Conservation (phyloP, 495 filamentous ascomycete species). For the Aspergillus homomorphus region DNA sequence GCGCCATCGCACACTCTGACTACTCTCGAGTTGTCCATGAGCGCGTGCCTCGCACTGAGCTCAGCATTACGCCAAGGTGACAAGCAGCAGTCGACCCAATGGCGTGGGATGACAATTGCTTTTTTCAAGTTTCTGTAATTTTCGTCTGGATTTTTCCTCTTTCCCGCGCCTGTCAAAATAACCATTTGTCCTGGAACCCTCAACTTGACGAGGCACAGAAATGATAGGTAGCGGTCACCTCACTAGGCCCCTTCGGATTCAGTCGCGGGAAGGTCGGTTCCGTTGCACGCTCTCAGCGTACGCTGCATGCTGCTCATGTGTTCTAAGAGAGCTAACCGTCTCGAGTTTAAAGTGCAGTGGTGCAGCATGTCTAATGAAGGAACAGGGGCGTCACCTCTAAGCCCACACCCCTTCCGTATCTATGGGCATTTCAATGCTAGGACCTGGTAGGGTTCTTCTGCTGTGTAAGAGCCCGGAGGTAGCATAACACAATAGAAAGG, state of each 20-base stretch:
- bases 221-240: not conserved
- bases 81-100: slow-evolving; percentile 13
- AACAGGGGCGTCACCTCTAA: not conserved
- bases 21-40: slow-evolving; percentile 19
- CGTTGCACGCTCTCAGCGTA: not conserved
- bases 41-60: slow-evolving; percentile 22
- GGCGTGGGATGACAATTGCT: not conserved
- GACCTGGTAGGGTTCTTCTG: not conserved
- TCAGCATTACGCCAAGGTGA: slow-evolving; percentile 18
- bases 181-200: not conserved
- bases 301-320: slow-evolving; percentile 2
- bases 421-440: not conserved
- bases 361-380: not conserved
- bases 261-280: slow-evolving; percentile 16
- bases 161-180: not conserved
- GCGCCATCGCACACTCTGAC: slow-evolving; percentile 16
- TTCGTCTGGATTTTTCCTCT: not conserved
- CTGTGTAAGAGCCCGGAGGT: not conserved
- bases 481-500: not conserved
- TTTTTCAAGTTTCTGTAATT: slow-evolving; percentile 5
- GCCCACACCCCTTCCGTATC: not conserved
- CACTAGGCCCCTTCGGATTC: not conserved
- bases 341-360: not conserved
- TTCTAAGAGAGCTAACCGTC: not conserved
- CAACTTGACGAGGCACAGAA: not conserved